phyloP scores from a whole-genome alignment of 202 grass and related monocot species.

The Elaeis oleifera region DNA sequence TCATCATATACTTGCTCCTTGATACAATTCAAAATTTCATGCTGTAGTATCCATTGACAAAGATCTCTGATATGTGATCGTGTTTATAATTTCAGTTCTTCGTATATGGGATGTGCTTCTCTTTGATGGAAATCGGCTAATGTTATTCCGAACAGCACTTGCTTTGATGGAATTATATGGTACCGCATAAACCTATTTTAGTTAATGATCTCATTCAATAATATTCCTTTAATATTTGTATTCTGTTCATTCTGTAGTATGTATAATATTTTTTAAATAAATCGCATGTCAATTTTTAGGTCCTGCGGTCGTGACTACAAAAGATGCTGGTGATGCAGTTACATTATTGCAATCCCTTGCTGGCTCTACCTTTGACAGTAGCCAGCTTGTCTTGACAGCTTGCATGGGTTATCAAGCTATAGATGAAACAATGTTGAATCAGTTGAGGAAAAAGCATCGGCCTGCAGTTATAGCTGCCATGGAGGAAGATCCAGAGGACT shows the following conservation, averaged over 20 bases:
- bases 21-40: too few relatives aligned
- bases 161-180: slow-evolving; percentile 26
- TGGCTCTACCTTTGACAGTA: slow-evolving; percentile 98
- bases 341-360: slow-evolving; percentile 92
- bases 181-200: slow-evolving; percentile 31
- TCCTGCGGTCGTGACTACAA: slow-evolving; percentile 84
- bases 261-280: too few relatives aligned
- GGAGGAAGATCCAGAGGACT: slow-evolving; percentile 79
- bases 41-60: too few relatives aligned
- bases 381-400: slow-evolving; percentile 92
- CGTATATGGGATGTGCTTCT: slow-evolving; percentile 23
- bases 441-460: slow-evolving; percentile 62
- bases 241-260: too few relatives aligned
- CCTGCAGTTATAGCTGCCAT: slow-evolving; percentile 68
- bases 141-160: slow-evolving; percentile 17
- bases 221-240: too few relatives aligned
- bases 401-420: slow-evolving; percentile 92
- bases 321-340: slow-evolving; percentile 90
- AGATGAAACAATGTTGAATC: slow-evolving; percentile 54
- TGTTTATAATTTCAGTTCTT: slow-evolving; percentile 39
- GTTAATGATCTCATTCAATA: too few relatives aligned
- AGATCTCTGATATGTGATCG: not conserved
- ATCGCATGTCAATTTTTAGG: slow-evolving; percentile 46
- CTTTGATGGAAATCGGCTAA: slow-evolving; percentile 12
- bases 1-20: too few relatives aligned